Conservation (phyloP, 257 asterid species). For the Linderniella brevidens region DNA sequence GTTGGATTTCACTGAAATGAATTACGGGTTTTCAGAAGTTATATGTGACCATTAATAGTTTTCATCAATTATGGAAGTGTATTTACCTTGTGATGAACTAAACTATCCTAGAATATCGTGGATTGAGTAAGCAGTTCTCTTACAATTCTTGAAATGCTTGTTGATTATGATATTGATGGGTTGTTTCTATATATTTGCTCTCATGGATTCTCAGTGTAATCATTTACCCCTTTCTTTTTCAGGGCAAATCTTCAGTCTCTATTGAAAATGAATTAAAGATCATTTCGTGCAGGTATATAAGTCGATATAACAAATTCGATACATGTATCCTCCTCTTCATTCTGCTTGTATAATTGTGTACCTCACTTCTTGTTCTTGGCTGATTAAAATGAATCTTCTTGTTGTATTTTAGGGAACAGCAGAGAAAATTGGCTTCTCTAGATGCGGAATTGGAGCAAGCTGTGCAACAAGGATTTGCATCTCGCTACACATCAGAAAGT, state of each 20-base stretch:
- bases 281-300: slow-evolving; percentile 51
- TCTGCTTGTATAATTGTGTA: slow-evolving; percentile 5
- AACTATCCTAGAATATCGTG: not conserved
- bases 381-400: slow-evolving; percentile 12
- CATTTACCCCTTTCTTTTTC: slow-evolving; percentile 14
- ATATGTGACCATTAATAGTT: too few relatives aligned
- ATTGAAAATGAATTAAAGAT: slow-evolving; percentile 67
- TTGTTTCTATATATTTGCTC: not conserved
- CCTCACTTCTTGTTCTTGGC: slow-evolving; percentile 1
- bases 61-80: too few relatives aligned
- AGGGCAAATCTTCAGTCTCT: slow-evolving; percentile 64
- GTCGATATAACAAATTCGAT: too few relatives aligned
- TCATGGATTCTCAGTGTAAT: slow-evolving; percentile 5
- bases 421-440: slow-evolving; percentile 50
- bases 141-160: slow-evolving; percentile 4
- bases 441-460: slow-evolving; percentile 56
- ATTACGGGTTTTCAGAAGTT: not conserved
- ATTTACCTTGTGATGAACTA: too few relatives aligned
- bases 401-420: slow-evolving; percentile 52
- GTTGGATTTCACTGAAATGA: not conserved
- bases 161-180: too few relatives aligned
- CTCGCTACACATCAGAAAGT: slow-evolving; percentile 28
- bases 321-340: slow-evolving; percentile 6
- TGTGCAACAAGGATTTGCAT: slow-evolving; percentile 56
- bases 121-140: slow-evolving; percentile 3